Evolutionary conservation across 495 filamentous ascomycete genomes (phyloP).

Genomic region (Trichoderma gamsii): DNA sequence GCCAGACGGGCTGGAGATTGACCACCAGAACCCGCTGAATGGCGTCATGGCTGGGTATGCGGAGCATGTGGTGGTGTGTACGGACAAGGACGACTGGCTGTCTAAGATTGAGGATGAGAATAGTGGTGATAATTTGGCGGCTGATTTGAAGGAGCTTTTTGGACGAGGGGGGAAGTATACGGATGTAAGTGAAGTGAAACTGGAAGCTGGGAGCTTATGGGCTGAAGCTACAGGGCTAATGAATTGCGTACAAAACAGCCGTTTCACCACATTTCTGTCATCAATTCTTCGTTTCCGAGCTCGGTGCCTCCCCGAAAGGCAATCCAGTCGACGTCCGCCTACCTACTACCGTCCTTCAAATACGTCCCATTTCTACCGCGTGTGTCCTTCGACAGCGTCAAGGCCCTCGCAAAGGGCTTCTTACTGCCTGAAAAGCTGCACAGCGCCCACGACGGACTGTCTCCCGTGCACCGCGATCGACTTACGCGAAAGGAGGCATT

Average conservation of each 20-base stretch:
- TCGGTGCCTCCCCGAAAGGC: conserved; percentile 32
- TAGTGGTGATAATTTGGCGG: conserved; percentile 56
- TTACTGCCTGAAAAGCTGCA: conserved; percentile 55
- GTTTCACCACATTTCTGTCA: conserved; percentile 67
- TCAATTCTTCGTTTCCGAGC: conserved; percentile 62
- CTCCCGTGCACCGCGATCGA: conserved; percentile 43
- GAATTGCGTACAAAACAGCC: conserved; percentile 46
- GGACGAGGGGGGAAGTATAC: conserved; percentile 59
- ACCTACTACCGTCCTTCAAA: conserved; percentile 73
- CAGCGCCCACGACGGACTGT: conserved; percentile 48
- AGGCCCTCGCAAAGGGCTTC: conserved; percentile 52
- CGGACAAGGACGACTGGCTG: conserved; percentile 74
- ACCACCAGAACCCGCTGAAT: conserved; percentile 59
- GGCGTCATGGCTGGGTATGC: conserved; percentile 73
- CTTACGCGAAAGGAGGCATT: conserved; percentile 38
- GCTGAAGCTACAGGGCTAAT: conserved; percentile 19
- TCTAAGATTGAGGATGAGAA: conserved; percentile 57
- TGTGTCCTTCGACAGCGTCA: conserved; percentile 42
- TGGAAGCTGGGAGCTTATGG: conserved; percentile 17
- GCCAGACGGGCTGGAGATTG: conserved; percentile 68
- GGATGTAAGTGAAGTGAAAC: conserved; percentile 52
- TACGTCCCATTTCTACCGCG: conserved; percentile 65
- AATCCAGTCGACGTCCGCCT: conserved; percentile 52
- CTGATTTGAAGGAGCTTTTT: conserved; percentile 61
- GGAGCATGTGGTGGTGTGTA: conserved; percentile 77